phyloP scores from a whole-genome alignment of 139 green algal genomes.

The Chlorella sp. region DNA sequence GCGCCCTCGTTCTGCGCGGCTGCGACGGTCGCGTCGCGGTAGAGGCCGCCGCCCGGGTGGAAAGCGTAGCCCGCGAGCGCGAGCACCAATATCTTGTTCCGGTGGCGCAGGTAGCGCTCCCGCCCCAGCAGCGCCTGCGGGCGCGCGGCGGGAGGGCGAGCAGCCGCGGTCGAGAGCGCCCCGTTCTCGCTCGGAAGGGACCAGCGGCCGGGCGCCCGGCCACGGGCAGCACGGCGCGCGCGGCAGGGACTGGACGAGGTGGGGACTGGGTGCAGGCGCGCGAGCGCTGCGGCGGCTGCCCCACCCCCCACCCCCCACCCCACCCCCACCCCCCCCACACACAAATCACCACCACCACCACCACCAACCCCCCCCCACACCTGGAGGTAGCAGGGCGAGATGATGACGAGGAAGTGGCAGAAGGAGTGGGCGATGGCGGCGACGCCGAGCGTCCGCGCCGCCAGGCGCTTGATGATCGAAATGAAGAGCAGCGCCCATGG shows the following conservation, averaged over 20 bases:
- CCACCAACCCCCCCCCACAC: background rate
- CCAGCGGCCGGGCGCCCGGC: too few relatives aligned
- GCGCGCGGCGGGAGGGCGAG: too few relatives aligned
- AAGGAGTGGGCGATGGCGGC: background rate
- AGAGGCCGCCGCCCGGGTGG: conserved; percentile 22
- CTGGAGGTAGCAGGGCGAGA: background rate
- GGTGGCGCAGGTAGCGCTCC: conserved; percentile 1
- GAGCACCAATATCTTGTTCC: background rate
- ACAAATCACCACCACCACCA: too few relatives aligned
- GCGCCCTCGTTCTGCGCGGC: too few relatives aligned
- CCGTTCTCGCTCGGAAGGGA: too few relatives aligned
- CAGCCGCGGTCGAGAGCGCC: too few relatives aligned
- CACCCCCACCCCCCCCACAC: too few relatives aligned
- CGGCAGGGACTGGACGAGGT: too few relatives aligned
- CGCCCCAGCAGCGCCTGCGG: background rate
- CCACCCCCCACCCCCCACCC: too few relatives aligned
- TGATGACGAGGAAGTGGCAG: background rate
- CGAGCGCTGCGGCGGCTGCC: too few relatives aligned
- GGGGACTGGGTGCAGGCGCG: too few relatives aligned
- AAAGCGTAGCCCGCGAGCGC: conserved; percentile 5
- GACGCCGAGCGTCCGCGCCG: background rate
- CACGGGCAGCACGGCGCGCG: too few relatives aligned
- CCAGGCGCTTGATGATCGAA: background rate
- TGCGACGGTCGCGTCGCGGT: conserved; percentile 6
- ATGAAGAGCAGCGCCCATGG: background rate